Percentiles rank a stretch among this genome's conserved stretches.
Evolutionary conservation across 805 yeast species (phyloP).

Genomic region (Starmera caribaea): DNA sequence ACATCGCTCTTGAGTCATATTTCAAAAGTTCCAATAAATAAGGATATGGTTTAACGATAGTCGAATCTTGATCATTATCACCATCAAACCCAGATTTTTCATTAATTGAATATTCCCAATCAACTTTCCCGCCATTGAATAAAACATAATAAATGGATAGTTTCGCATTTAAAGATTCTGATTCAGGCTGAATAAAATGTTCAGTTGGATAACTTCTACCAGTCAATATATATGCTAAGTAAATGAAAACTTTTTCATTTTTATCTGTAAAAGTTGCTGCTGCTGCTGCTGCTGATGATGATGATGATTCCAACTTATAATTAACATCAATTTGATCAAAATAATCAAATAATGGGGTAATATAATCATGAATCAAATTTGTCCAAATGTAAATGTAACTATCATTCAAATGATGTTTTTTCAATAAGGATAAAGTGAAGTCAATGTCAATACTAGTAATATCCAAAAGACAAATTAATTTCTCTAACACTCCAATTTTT

Average conservation of each 20-base stretch:
- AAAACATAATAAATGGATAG: constrained; percentile 41
- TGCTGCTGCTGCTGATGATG: too few species aligned
- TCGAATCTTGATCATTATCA: too few species aligned
- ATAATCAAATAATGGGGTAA: constrained; percentile 61
- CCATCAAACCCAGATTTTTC: constrained; percentile 25
- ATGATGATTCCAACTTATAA: constrained; percentile 4
- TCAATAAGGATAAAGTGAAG: constrained; percentile 55
- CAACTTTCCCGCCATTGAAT: constrained; percentile 45
- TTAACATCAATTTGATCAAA: constrained; percentile 23
- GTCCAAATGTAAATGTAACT: constrained; percentile 67
- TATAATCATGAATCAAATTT: constrained; percentile 55
- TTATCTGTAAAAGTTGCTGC: too few species aligned
- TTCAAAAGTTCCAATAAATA: constrained; percentile 51
- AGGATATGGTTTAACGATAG: constrained; percentile 45
- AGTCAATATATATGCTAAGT: constrained; percentile 58
- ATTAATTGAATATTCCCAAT: constrained; percentile 33
- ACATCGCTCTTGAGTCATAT: constrained; percentile 46
- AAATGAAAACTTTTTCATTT: constrained; percentile 37
- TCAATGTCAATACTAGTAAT: constrained; percentile 68
- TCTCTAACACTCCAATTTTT: constrained; percentile 46
- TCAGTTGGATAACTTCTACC: constrained; percentile 81
- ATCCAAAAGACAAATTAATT: constrained; percentile 61
- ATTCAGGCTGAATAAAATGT: constrained; percentile 26
- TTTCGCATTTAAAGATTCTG: constrained; percentile 34
- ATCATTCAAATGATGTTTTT: constrained; percentile 45